Percentiles rank a stretch among this genome's conserved stretches.
Conservation (phyloP, 2,329 filamentous ascomycete genomes). For the Tothia fuscella region DNA sequence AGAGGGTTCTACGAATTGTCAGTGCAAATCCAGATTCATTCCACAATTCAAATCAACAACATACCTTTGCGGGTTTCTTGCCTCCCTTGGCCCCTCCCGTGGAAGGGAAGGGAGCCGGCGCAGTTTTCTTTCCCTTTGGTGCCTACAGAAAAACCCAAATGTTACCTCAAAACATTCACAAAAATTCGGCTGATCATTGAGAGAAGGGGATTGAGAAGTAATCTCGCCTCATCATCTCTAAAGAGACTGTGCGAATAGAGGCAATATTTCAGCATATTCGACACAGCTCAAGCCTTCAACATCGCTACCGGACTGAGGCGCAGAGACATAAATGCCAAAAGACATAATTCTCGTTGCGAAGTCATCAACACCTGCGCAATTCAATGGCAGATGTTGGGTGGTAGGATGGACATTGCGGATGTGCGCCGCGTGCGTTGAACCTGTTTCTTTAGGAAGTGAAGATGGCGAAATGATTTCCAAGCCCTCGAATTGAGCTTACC, state of each 20-base stretch:
- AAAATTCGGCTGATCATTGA: slow-evolving; percentile 92
- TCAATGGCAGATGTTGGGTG: no score
- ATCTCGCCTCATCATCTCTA: slow-evolving; percentile 79
- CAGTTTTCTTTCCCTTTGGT: slow-evolving; percentile 97
- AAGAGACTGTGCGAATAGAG: slow-evolving; percentile 55
- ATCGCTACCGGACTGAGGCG: slow-evolving; percentile 4
- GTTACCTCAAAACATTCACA: slow-evolving; percentile 16
- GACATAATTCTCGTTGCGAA: no score
- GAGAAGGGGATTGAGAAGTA: slow-evolving; percentile 90
- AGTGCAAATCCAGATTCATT: slow-evolving; percentile 1
- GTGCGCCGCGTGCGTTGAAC: no score
- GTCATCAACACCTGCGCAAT: no score
- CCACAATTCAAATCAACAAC: no score
- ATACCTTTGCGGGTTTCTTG: slow-evolving; percentile 96
- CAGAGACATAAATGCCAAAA: no score
- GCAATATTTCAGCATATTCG: slow-evolving; percentile 46
- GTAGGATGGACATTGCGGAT: no score
- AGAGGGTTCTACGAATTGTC: slow-evolving; percentile 70
- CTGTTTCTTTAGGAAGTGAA: no score
- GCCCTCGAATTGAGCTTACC: no score
- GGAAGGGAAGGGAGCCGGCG: slow-evolving; percentile 91
- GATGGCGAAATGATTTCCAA: no score
- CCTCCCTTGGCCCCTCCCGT: slow-evolving; percentile 61
- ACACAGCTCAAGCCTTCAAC: slow-evolving; percentile 41
- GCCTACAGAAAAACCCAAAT: slow-evolving; percentile 13